Base-by-base conservation (phyloP, 441 rosid species). In the Rhodomyrtus psidioides region DNA sequence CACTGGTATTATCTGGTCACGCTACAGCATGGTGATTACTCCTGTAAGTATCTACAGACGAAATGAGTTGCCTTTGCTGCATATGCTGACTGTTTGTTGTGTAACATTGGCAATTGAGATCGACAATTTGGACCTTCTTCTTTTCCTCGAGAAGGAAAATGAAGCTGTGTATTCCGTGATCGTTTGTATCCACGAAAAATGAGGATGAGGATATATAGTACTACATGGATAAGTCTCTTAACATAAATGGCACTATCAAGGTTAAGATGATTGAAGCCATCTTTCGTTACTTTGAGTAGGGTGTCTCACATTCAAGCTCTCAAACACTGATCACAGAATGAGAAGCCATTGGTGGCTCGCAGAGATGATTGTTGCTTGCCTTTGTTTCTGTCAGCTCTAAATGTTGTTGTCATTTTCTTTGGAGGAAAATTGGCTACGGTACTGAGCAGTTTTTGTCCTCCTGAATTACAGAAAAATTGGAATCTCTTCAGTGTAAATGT, bases 1-100 rank as follows among this genome's bases (percentile, higher is more conserved):
- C 91, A 95, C 99, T 28, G 98, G 98, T 87, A 27, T 97, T 75
- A 89, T 97, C 87, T 96, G 99, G 99, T 93, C 99, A 54, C 98
- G 98, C 84, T 95, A 96, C 94, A 94, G 99, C 91, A 93, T 93
- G 83, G 99, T 97, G 5, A 97, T 97, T 89, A 97, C 93, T 82
- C 98, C 99, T 5, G 99, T 96, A 89, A 94, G 98, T 86, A 86
- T 87, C 62, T 51, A 27, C 87, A 53, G 28, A 76, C 42, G 19
- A 55, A 81, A 59, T 70, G 58, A 28, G 21, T 6, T 39, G 58
- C 86, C 56, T 44, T 62, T 49, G 23, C 28, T 27, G 55, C 82
- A 84, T 82, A 39, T 59, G 83, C 51, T 21, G 51, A 34, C 26
- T 70, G 79, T 70, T 5, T 70, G 49, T n/a, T 39, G 49, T 39